phyloP scores from a whole-genome alignment of 441 rosid species.

The Populus hybrid region DNA sequence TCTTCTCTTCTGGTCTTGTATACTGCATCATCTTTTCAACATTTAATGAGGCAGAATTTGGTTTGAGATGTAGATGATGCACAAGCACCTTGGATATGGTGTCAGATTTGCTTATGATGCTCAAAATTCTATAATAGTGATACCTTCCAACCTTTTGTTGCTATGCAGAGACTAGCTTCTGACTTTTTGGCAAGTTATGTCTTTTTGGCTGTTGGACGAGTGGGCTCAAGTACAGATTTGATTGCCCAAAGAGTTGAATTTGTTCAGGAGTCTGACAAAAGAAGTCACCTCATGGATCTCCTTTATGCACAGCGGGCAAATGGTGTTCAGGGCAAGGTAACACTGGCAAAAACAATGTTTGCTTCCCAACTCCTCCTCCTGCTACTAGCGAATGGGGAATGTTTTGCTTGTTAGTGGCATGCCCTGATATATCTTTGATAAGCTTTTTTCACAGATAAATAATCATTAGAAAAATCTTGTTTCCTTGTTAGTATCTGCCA shows the following conservation, averaged over 20 bases:
- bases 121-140: constrained; percentile 1
- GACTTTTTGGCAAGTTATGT: constrained; percentile 76
- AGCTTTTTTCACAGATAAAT: not conserved
- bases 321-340: constrained; percentile 74
- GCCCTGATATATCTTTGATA: not conserved
- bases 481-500: not conserved
- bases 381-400: not conserved
- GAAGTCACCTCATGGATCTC: constrained; percentile 96
- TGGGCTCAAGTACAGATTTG: constrained; percentile 97
- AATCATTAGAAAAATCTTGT: not conserved
- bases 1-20: not conserved
- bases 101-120: not conserved
- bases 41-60: not conserved
- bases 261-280: constrained; percentile 84
- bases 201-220: constrained; percentile 91
- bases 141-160: constrained; percentile 9
- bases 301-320: constrained; percentile 85
- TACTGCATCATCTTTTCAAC: not conserved
- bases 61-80: constrained; percentile 1
- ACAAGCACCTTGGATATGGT: not conserved
- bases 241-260: constrained; percentile 87
- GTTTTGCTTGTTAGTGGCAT: constrained; percentile 1
- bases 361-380: not conserved
- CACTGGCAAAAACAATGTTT: not conserved
- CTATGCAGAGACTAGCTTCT: constrained; percentile 84